These are phyloP conservation scores for Lactarius trivialis DNA, from an alignment of 768 basidiomycete species.

Conservation along the genomic window DNA sequence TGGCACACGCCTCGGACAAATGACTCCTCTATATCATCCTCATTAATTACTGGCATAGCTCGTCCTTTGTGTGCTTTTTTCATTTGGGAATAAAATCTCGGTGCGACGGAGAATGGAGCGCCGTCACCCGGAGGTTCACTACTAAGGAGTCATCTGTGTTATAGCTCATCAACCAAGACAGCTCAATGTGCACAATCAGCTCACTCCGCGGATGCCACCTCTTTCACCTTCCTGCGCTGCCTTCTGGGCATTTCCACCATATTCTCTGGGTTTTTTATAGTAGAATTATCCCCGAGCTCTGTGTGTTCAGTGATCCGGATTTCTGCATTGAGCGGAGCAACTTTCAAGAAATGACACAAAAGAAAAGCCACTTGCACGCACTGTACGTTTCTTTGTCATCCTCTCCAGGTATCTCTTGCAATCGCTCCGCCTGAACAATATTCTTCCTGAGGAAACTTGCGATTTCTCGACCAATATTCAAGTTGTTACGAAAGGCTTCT, in stretches of 20 bases:
- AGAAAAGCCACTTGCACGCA: slow-evolving; percentile 30
- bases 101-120: slow-evolving; percentile 20
- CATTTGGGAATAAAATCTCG: slow-evolving; percentile 58
- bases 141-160: slow-evolving; percentile 26
- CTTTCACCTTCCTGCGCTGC: slow-evolving; percentile 19
- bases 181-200: not conserved
- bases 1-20: slow-evolving; percentile 70
- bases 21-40: slow-evolving; percentile 78
- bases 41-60: slow-evolving; percentile 56
- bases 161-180: slow-evolving; percentile 11
- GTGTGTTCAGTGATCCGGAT: slow-evolving; percentile 72
- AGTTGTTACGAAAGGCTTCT: slow-evolving; percentile 45
- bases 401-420: slow-evolving; percentile 30
- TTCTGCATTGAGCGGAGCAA: slow-evolving; percentile 35
- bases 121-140: slow-evolving; percentile 14
- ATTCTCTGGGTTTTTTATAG: slow-evolving; percentile 58
- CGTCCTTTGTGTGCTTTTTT: slow-evolving; percentile 64
- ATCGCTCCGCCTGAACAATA: slow-evolving; percentile 71
- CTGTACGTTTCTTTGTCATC: slow-evolving; percentile 50
- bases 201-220: slow-evolving; percentile 8
- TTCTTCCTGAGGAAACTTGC: slow-evolving; percentile 72
- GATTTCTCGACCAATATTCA: slow-evolving; percentile 59
- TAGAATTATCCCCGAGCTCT: slow-evolving; percentile 80
- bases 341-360: not conserved
- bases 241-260: slow-evolving; percentile 43